Evolutionary conservation across 257 asterid genomes (phyloP), one percentile per base, ranked within the genome.

Genomic region (Petunia secreta): DNA sequence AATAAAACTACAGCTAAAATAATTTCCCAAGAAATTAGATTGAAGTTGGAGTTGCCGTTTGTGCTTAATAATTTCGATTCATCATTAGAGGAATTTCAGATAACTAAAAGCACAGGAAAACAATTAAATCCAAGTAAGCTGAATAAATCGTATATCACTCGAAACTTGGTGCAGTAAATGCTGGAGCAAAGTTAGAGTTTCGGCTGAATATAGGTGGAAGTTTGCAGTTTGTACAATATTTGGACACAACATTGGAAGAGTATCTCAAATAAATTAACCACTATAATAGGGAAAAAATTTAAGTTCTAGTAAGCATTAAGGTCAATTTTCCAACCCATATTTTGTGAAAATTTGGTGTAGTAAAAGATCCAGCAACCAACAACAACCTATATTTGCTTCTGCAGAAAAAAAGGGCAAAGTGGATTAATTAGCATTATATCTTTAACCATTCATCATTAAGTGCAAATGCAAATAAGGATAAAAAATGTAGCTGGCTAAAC

Each of bases 391-490:
- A 73, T 48, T 71, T 71, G 44, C 77, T 71, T 34, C 44, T 34
- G 46, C 62, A 16, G n/a, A 0, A 50, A 34, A 63, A 48, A 48
- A 5, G 0, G 46, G 48, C 62, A 48, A 48, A 50, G 77, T 50
- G 40, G 46, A 71, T 50, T 71, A 71, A 71, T 71, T 50, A 71
- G 62, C 2, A 6, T 73, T 73, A 1, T 48, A 73, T 73, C 77
- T 25, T 48, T 73, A 73, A 73, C 77, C 62, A 73, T 50, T 25
- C 44, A 3, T 55, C 77, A 73, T 50, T 73, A 48, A 73, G 6
- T 73, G 16, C 77, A 48, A 73, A 73, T 73, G 13, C 77, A 4
- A 71, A 67, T 15, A 68, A 4, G 5, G 40, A 34, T 46, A 69
- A 73, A 71, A 34, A 50, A 44, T 44, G 40, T 69, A 44, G 76